These are phyloP conservation scores for Sicyos edulis DNA, from an alignment of 306 rosid species.

Conservation along the genomic window DNA sequence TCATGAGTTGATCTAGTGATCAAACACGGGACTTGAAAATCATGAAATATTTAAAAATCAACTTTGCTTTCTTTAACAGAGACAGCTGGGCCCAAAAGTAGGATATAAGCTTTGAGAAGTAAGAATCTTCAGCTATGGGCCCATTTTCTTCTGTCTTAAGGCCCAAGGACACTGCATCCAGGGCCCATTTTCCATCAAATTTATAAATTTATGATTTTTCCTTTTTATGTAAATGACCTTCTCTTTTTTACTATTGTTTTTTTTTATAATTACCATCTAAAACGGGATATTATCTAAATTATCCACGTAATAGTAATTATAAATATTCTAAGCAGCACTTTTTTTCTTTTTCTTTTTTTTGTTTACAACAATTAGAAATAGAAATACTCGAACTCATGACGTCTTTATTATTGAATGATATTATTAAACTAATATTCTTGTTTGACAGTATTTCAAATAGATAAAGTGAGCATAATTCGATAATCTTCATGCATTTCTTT, in stretches of 20 bases:
- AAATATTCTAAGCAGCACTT: no score
- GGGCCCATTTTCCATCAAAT: background rate
- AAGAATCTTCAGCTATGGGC: slow-evolving; percentile 13
- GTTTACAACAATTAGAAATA: no score
- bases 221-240: background rate
- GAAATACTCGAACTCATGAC: no score
- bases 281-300: background rate
- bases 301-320: background rate
- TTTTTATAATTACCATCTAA: slow-evolving; percentile 7
- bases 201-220: background rate
- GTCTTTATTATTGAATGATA: no score
- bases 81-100: slow-evolving; percentile 2
- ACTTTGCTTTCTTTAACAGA: background rate
- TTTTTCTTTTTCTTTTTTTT: no score
- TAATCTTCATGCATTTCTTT: no score
- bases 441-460: no score
- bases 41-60: no score
- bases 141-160: background rate
- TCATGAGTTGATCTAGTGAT: no score
- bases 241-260: background rate
- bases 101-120: slow-evolving; percentile 7
- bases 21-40: no score
- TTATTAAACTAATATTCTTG: no score
- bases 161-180: background rate
- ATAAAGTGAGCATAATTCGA: no score